Conservation (phyloP, 202 grass and related monocot species). For the Zizania palustris region DNA sequence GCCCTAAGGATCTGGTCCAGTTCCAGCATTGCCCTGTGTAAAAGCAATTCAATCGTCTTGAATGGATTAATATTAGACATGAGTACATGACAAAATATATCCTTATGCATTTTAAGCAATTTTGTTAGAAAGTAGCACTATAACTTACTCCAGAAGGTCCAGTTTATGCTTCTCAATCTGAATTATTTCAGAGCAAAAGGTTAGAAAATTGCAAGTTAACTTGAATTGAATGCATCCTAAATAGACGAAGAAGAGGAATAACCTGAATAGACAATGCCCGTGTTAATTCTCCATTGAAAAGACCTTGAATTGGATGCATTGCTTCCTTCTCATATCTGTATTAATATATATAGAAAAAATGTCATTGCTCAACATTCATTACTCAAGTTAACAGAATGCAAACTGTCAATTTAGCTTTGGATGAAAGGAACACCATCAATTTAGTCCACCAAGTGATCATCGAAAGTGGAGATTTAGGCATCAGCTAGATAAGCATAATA, state of each 20-base stretch:
- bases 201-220: constrained; percentile 31
- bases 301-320: constrained; percentile 71
- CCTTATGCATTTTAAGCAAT: constrained; percentile 22
- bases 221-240: constrained; percentile 12
- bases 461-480: neutral
- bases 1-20: constrained; percentile 84
- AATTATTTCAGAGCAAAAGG: constrained; percentile 37
- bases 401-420: neutral
- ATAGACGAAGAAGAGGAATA: neutral
- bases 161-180: constrained; percentile 88
- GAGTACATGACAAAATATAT: neutral
- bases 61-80: neutral
- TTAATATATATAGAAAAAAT: constrained; percentile 7
- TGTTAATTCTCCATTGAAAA: constrained; percentile 75
- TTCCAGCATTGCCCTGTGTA: constrained; percentile 69
- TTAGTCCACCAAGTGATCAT: neutral
- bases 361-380: neutral
- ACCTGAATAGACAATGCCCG: constrained; percentile 95
- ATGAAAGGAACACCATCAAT: constrained; percentile 4
- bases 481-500: neutral
- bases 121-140: constrained; percentile 3
- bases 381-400: constrained; percentile 6
- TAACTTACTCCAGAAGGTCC: constrained; percentile 83
- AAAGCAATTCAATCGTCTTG: constrained; percentile 20
- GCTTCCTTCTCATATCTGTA: constrained; percentile 83